Base-by-base conservation (phyloP, 441 rosid species). In the Aquilaria agallochum region DNA sequence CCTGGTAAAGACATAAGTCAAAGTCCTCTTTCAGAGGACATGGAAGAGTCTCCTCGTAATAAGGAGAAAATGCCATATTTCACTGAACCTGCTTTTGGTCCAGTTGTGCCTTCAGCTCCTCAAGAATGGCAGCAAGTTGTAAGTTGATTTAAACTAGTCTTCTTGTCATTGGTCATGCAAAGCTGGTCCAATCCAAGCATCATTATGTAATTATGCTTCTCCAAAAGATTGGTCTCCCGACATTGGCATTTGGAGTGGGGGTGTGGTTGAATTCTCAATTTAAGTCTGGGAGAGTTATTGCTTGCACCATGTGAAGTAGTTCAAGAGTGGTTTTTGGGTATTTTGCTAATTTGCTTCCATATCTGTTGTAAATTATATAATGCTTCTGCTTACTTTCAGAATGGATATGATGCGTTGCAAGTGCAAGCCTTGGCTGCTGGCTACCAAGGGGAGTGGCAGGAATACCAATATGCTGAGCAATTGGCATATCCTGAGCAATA, bases 11-110 rank as follows among this genome's bases (percentile, higher is more conserved):
- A 87, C 67, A 68, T 69, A 77, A 78, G 78, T 50, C 87, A 84
- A 64, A 94, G 98, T 78, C 98, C 98, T 73, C 72, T 84, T 45
- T 94, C 95, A 51, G 97, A 91, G 78, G 98, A 94, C 70, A 91
- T 91, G 98, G 98, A 90, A 71, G 98, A 94, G 78, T 94, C 97
- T 69, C 98, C 98, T 64, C 72, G 88, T 70, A 84, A 80, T 65
- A 91, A 83, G 75, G 98, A 89, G 69, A 87, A 73, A 75, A 83
- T 74, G 63, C 31, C 91, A 57, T 89, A 87, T 72, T 89, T 90
- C 71, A 58, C 51, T 51, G 97, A 89, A 72, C 82, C 90, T 64
- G 81, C 78, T 58, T 94, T 85, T 67, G 97, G 96, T 60, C 95
- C 93, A 31, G 86, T 80, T 15, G 93, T 78, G 5, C 98, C 98